A percentile compares a stretch with the other conserved stretches of the same genome.
These are phyloP conservation scores for Melampsora occidentalis DNA, from an alignment of 1,284 basidiomycete species.

Conservation along the genomic window DNA sequence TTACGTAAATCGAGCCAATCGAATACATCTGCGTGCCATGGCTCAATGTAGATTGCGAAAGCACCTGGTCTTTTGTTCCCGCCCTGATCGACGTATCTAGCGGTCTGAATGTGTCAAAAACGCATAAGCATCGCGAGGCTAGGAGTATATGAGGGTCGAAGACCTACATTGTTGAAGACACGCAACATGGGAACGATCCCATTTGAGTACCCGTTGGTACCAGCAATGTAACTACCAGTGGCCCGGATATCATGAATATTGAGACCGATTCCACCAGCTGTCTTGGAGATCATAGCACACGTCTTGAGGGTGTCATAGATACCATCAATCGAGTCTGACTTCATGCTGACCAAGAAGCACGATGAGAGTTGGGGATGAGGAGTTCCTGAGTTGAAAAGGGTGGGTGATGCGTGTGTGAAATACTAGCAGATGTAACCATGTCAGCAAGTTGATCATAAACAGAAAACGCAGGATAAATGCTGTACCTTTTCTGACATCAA, in stretches of 20 bases:
- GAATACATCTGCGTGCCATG: constrained; percentile 96
- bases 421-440: constrained; percentile 6
- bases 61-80: constrained; percentile 99
- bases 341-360: constrained; percentile 97
- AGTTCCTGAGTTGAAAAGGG: constrained; percentile 97
- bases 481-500: constrained; percentile 75
- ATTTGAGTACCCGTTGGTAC: constrained; percentile 96
- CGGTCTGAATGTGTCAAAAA: constrained; percentile 59
- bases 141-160: neutral
- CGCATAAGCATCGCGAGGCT: neutral
- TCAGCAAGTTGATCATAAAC: constrained; percentile 15
- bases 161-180: constrained; percentile 74
- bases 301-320: constrained; percentile 99
- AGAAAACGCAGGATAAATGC: neutral
- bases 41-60: constrained; percentile 95
- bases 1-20: constrained; percentile 97
- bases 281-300: constrained; percentile 99
- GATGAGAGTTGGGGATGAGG: constrained; percentile 92
- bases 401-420: constrained; percentile 98
- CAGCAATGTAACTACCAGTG: constrained; percentile 85
- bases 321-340: constrained; percentile 97
- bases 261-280: constrained; percentile 94
- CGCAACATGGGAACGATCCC: constrained; percentile 99
- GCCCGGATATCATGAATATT: constrained; percentile 96
- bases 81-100: constrained; percentile 98